Percentiles rank a stretch among this genome's conserved stretches.
Conservation (phyloP, 257 asterid species). For the Gentiana macrophylla region DNA sequence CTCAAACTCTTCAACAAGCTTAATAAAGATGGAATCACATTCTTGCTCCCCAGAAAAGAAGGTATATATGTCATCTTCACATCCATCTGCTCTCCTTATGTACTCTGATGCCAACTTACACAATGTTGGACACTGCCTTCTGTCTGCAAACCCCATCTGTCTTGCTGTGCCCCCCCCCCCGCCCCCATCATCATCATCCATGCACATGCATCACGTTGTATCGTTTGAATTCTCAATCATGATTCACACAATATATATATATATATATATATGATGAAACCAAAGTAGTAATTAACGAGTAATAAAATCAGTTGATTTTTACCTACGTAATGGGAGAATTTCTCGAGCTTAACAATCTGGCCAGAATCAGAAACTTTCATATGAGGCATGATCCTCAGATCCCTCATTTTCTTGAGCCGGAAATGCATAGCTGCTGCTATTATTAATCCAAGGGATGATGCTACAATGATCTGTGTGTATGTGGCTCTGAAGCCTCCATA, state of each 20-base stretch:
- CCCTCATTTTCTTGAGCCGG: conserved; percentile 39
- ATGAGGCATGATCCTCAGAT: conserved; percentile 48
- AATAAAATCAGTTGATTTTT: conserved; percentile 16
- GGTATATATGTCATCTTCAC: conserved; percentile 69
- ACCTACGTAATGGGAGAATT: conserved; percentile 91
- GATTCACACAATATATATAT: too few relatives aligned
- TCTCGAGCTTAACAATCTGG: conserved; percentile 59
- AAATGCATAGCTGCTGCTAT: conserved; percentile 59
- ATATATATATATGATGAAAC: too few relatives aligned
- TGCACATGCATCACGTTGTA: neutral
- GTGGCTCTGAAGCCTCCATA: conserved; percentile 22
- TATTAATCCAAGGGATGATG: conserved; percentile 64
- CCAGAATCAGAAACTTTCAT: conserved; percentile 50
- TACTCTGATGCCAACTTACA: conserved; percentile 83
- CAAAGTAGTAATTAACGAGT: too few relatives aligned
- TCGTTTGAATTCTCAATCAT: neutral
- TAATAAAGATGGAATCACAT: conserved; percentile 79
- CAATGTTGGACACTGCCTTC: conserved; percentile 59
- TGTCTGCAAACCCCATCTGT: conserved; percentile 76
- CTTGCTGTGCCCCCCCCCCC: conserved; percentile 48
- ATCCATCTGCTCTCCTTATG: conserved; percentile 64
- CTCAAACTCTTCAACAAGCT: conserved; percentile 83
- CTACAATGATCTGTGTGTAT: conserved; percentile 46
- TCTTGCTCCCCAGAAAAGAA: conserved; percentile 59
- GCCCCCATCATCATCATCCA: neutral